These are phyloP conservation scores for Rubia yunnanensis DNA, from an alignment of 257 asterid genomes.

Conservation along the genomic window DNA sequence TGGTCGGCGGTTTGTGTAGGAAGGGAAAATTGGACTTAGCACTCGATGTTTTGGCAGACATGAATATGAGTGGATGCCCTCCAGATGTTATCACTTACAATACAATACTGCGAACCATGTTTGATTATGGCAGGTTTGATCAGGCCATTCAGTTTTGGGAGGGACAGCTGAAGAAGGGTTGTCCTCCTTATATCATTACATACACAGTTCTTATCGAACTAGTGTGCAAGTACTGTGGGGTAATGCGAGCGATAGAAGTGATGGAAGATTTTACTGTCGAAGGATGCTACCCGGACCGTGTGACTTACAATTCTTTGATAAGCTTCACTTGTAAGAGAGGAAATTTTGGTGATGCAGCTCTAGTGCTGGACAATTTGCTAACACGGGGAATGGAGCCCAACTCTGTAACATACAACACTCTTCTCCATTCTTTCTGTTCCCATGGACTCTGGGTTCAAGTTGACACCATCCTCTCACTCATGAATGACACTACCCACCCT, in stretches of 20 bases:
- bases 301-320: conserved; percentile 68
- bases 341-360: conserved; percentile 39
- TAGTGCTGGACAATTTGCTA: conserved; percentile 40
- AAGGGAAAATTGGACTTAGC: conserved; percentile 46
- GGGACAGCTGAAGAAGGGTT: conserved; percentile 68
- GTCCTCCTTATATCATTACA: conserved; percentile 68
- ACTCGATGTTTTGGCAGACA: conserved; percentile 47
- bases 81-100: conserved; percentile 75
- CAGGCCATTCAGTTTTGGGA: conserved; percentile 73
- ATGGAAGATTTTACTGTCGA: conserved; percentile 75
- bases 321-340: conserved; percentile 57
- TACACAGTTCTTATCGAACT: conserved; percentile 61
- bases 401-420: conserved; percentile 63
- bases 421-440: conserved; percentile 66
- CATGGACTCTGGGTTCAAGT: conserved; percentile 52
- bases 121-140: conserved; percentile 43
- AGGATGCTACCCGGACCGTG: conserved; percentile 84
- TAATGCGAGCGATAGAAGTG: conserved; percentile 47
- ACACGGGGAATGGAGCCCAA: conserved; percentile 64
- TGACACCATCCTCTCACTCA: conserved; percentile 49
- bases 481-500: conserved; percentile 51
- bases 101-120: conserved; percentile 65
- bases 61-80: conserved; percentile 84
- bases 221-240: conserved; percentile 53
- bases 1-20: conserved; percentile 69